Evolutionary conservation across 108 stramenopile species (phyloP), one percentile per base, ranked within the genome.

Genomic region (Stephanodiscus triporus): DNA sequence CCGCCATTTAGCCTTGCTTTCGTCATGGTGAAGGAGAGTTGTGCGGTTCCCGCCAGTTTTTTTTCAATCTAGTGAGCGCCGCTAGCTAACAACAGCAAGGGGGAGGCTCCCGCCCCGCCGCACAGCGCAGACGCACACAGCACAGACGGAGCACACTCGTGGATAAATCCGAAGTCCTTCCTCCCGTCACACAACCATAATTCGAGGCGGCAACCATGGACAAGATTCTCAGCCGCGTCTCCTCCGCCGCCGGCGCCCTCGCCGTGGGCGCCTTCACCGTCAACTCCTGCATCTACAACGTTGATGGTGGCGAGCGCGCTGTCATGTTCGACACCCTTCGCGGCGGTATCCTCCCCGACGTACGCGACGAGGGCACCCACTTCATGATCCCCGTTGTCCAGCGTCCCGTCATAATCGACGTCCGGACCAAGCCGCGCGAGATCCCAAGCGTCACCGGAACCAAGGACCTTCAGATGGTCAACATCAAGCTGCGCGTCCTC

Each of bases 391-490:
- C 93, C 17, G 74, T 93, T 42, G 45, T 96, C 57, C 97, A 99
- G 77, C 85, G 87, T 45, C 97, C 97, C 11, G 81, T 96, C 75
- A 95, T 99, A 68, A 96, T 99, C 48, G 97, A 98, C 77, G 89
- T 99, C 27, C 92, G 99, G 50, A 90, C 95, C 30, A 93, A 95
- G 68, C 97, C 99, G 8, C 87, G 97, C 42, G 97, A 97, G 64
- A 98, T 99, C 75, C 95, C 97, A 49, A 96, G 92, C 55, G 82
- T 94, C 40, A 97, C 96, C n/a, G 95, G 98, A 56, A 99, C 99
- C 45, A 99, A 99, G 91, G 99, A 99, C 87, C 80, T 99, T 64
- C 99, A 99, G 76, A 98, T 97, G 96, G 99, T 99, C 32, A 99
- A 97, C 83, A 99, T 99, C 82, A 96, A 96, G 63, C 82, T 99